Evolutionary conservation across 179 eudicot species (phyloP), one percentile per base, ranked within the genome.

Genomic region (Actinidia arguta): DNA sequence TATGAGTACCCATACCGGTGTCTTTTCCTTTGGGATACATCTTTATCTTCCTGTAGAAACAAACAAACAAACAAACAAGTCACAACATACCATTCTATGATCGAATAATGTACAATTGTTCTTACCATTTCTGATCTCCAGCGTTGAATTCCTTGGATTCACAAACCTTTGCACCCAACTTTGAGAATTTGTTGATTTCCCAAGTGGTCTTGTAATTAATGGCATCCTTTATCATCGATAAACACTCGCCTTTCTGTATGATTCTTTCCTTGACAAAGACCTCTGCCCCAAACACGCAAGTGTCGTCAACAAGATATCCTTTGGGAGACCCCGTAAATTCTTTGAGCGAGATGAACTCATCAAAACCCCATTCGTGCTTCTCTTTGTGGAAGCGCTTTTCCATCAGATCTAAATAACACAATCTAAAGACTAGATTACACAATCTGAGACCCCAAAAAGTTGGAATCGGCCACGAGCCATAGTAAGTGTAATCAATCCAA

Each of bases 301-400:
- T 73, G 77, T 73, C 77, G n/a, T 73, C 25, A 42, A 73, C 77
- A 73, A 73, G 77, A 73, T 73, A 73, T 54, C 77, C 77, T 9
- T 50, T 73, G 77, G n/a, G 5, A 27, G 58, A 8, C 50, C 51
- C 10, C 13, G 6, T 73, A 16, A 73, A 73, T 73, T 59, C 27
- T 50, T 24, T 50, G 25, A 73, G 61, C 25, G 61, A 44, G 77
- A 73, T 73, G 61, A 51, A 73, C 22, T 51, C 20, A 13, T 73
- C 77, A 17, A 73, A 73, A 12, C 77, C 77, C 61, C 77, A 25
- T 51, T 73, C 77, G 11, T 24, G 55, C 77, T 51, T 73, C 77
- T 50, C 51, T 51, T 46, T 6, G 51, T 73, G 46, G 12, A 73
- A 73, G n/a, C 77, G 61, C 31, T 73, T 73, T 51, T 61, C 58